phyloP scores from a whole-genome alignment of 345 rosid genomes.

The Dipteronia dyeriana region DNA sequence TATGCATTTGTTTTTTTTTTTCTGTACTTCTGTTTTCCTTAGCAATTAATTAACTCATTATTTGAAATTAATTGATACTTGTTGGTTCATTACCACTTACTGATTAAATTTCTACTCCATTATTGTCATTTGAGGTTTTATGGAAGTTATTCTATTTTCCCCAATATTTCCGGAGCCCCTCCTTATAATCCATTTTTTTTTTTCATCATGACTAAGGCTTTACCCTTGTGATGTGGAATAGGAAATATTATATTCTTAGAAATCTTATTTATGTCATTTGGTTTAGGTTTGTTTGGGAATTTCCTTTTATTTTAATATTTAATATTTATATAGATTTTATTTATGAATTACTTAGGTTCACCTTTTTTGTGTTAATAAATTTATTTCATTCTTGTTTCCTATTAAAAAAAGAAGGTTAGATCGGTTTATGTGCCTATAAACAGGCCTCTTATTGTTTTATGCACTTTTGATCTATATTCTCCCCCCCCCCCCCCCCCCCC shows the following conservation, averaged over 20 bases:
- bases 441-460: background rate
- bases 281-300: too few species aligned
- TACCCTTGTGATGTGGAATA: background rate
- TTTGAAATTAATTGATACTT: background rate
- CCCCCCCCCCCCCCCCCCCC: too few species aligned
- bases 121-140: background rate
- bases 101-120: background rate
- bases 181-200: background rate
- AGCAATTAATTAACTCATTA: background rate
- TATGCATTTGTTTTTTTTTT: background rate
- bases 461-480: background rate
- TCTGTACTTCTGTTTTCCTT: slow-evolving; percentile 5
- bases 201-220: background rate
- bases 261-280: too few species aligned
- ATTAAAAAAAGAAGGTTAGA: background rate
- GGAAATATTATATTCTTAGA: background rate
- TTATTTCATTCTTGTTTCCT: background rate
- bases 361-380: background rate
- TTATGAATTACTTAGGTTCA: background rate
- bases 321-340: background rate
- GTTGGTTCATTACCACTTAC: background rate
- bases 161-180: background rate
- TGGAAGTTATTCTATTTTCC: background rate
- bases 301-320: background rate
- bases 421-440: background rate